phyloP scores from a whole-genome alignment of 2,329 filamentous ascomycete genomes.

The Capronia epimyces region DNA sequence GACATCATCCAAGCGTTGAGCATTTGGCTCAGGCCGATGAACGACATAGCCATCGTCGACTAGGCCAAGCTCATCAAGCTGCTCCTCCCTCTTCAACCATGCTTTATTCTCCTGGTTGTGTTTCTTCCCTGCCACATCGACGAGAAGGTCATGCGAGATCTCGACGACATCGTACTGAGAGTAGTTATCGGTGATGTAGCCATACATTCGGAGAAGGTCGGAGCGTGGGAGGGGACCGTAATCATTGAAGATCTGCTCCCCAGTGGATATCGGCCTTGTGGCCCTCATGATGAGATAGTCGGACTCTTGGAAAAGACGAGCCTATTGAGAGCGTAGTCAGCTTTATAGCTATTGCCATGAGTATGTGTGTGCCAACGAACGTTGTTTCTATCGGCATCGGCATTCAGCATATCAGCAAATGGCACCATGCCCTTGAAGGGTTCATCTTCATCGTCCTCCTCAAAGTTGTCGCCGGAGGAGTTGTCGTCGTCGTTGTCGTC shows the following conservation, averaged over 20 bases:
- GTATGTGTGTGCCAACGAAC: slow-evolving; percentile 5
- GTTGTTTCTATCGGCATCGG: slow-evolving; percentile 77
- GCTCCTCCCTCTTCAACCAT: slow-evolving; percentile 37
- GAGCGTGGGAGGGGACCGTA: slow-evolving; percentile 79
- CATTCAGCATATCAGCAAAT: slow-evolving; percentile 83
- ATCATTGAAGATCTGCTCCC: slow-evolving; percentile 80
- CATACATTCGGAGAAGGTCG: slow-evolving; percentile 77
- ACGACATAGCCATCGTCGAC: slow-evolving; percentile 71
- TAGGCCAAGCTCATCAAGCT: slow-evolving; percentile 56
- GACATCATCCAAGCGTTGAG: slow-evolving; percentile 33
- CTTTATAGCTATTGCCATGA: neutral
- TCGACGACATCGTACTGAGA: slow-evolving; percentile 77
- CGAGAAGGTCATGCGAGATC: slow-evolving; percentile 58
- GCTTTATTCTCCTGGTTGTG: slow-evolving; percentile 32
- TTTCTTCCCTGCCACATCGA: slow-evolving; percentile 36
- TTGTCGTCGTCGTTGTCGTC: slow-evolving; percentile 25
- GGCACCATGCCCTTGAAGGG: slow-evolving; percentile 66
- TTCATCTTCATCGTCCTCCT: slow-evolving; percentile 37
- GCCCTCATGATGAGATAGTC: slow-evolving; percentile 63
- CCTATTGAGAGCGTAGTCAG: slow-evolving; percentile 25
- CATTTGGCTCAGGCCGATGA: slow-evolving; percentile 29
- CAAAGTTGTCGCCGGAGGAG: slow-evolving; percentile 16
- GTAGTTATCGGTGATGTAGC: slow-evolving; percentile 77
- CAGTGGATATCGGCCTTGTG: slow-evolving; percentile 60
- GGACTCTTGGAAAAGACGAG: slow-evolving; percentile 57